Conservation (phyloP, 768 basidiomycete species). For the Termitomyces sp. region DNA sequence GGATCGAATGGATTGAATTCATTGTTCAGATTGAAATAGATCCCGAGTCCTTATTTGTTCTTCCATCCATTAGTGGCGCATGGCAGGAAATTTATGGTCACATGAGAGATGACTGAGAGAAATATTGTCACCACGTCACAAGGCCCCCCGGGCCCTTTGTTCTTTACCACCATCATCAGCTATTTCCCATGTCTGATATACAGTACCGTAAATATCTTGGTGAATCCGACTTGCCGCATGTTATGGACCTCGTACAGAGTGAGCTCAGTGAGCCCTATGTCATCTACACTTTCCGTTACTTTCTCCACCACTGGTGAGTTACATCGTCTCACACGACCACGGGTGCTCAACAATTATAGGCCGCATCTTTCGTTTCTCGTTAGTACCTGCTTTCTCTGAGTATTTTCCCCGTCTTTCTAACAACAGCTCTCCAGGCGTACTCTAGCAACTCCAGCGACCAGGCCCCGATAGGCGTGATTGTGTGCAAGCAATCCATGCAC, state of each 20-base stretch:
- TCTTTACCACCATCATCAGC: conserved; percentile 8
- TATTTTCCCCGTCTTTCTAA: not conserved
- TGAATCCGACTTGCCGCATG: conserved; percentile 74
- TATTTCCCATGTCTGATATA: conserved; percentile 33
- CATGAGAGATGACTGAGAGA: conserved; percentile 8
- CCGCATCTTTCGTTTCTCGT: conserved; percentile 86
- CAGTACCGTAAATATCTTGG: conserved; percentile 72
- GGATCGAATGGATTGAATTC: not conserved
- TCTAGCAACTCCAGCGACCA: conserved; percentile 37
- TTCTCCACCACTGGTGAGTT: conserved; percentile 90
- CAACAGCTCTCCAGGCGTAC: conserved; percentile 45
- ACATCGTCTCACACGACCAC: conserved; percentile 27
- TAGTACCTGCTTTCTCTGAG: conserved; percentile 6
- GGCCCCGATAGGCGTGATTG: conserved; percentile 83
- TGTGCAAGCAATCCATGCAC: conserved; percentile 96
- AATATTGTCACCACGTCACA: conserved; percentile 13
- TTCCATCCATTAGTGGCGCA: not conserved
- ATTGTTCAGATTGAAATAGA: not conserved
- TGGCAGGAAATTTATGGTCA: not conserved
- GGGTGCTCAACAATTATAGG: conserved; percentile 42
- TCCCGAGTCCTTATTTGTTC: too few relatives aligned
- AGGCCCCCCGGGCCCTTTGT: too few relatives aligned
- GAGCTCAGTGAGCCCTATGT: conserved; percentile 97
- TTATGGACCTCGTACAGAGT: conserved; percentile 85
- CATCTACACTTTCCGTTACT: conserved; percentile 95